Evolutionary conservation across 495 filamentous ascomycete species (phyloP).

Genomic region (Collariella sp.): DNA sequence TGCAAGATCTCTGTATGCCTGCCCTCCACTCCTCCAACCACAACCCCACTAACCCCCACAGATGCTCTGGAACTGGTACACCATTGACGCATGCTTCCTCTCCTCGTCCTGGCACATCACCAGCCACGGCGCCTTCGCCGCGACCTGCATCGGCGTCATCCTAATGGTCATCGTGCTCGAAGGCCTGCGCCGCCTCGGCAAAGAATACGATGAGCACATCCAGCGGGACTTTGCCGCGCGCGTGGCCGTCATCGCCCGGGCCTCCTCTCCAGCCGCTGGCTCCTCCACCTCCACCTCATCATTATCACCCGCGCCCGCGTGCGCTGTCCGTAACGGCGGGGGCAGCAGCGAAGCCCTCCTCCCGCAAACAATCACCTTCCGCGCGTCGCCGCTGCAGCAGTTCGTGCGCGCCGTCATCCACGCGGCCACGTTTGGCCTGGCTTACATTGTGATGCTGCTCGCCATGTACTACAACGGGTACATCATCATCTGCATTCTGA

Average conservation of each 20-base stretch:
- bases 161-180: slow-evolving; percentile 47
- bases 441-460: slow-evolving; percentile 50
- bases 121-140: slow-evolving; percentile 43
- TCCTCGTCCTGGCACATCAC: slow-evolving; percentile 40
- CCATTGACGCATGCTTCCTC: slow-evolving; percentile 45
- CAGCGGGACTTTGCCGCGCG: slow-evolving; percentile 31
- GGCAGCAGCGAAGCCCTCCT: not conserved
- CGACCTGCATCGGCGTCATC: slow-evolving; percentile 50
- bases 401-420: slow-evolving; percentile 41
- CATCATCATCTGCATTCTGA: slow-evolving; percentile 48
- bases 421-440: slow-evolving; percentile 43
- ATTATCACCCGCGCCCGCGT: too few species aligned
- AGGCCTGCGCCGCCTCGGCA: slow-evolving; percentile 41
- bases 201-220: slow-evolving; percentile 47
- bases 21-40: not conserved
- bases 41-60: slow-evolving; percentile 12
- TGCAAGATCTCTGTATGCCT: slow-evolving; percentile 20
- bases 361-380: slow-evolving; percentile 28
- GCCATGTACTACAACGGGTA: slow-evolving; percentile 52
- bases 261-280: too few species aligned
- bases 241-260: slow-evolving; percentile 13
- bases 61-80: slow-evolving; percentile 57
- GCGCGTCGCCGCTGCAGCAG: slow-evolving; percentile 42
- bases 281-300: too few species aligned
- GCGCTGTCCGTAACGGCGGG: not conserved